These are phyloP conservation scores for Fusarium solani-melongenae DNA, from an alignment of 2,329 filamentous ascomycete species.

Conservation along the genomic window DNA sequence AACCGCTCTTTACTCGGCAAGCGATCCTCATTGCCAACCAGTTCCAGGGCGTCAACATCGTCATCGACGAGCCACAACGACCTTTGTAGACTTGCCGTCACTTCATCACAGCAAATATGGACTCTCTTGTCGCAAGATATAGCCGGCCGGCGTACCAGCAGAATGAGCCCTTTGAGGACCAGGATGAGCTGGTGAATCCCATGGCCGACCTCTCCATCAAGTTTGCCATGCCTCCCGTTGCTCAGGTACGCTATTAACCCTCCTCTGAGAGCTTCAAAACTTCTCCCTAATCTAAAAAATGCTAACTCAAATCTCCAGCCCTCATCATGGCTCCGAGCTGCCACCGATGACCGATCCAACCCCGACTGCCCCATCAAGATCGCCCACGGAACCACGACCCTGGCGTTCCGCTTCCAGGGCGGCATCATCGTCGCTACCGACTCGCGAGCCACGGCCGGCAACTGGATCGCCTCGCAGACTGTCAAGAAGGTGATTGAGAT, in stretches of 20 bases:
- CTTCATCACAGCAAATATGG: slow-evolving; percentile 68
- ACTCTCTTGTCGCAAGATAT: slow-evolving; percentile 93
- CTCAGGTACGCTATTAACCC: slow-evolving; percentile 72
- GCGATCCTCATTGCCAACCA: slow-evolving; percentile 1
- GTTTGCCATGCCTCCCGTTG: slow-evolving; percentile 94
- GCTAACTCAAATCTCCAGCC: slow-evolving; percentile 64
- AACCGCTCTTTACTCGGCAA: slow-evolving; percentile 15
- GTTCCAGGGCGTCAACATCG: slow-evolving; percentile 13
- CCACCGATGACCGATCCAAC: slow-evolving; percentile 97
- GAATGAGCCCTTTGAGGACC: slow-evolving; percentile 76
- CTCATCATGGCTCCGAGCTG: slow-evolving; percentile 93
- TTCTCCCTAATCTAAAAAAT: not conserved
- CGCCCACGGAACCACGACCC: slow-evolving; percentile 96
- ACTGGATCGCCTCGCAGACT: slow-evolving; percentile 99
- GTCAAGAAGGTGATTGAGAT: slow-evolving; percentile 99
- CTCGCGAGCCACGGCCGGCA: slow-evolving; percentile 94
- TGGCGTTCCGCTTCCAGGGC: slow-evolving; percentile 97
- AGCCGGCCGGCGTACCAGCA: slow-evolving; percentile 79
- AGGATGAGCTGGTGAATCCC: slow-evolving; percentile 79
- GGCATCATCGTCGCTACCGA: slow-evolving; percentile 99
- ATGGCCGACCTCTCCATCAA: slow-evolving; percentile 85
- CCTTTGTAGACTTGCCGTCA: slow-evolving; percentile 4
- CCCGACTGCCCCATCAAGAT: slow-evolving; percentile 99
- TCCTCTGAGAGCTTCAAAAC: not conserved
- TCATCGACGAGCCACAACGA: slow-evolving; percentile 16